Evolutionary conservation across 768 basidiomycete species (phyloP).

Genomic region (Kwoniella dendrophila): DNA sequence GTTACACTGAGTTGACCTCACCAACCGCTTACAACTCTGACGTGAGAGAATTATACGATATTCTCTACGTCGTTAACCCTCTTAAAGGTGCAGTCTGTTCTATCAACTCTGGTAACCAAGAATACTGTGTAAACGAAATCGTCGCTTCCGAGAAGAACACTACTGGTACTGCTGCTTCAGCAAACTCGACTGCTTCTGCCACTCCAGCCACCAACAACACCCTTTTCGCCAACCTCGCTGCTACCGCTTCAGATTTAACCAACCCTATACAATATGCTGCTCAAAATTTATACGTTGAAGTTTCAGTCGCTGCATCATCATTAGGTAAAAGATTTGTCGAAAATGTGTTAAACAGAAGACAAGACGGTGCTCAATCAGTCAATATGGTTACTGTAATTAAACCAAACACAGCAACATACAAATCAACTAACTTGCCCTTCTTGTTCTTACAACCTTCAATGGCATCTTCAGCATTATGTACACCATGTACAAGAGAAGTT

Average conservation of each 20-base stretch:
- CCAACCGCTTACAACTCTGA: slow-evolving; percentile 52
- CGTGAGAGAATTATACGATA: slow-evolving; percentile 74
- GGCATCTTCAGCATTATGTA: slow-evolving; percentile 68
- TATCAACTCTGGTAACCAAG: slow-evolving; percentile 67
- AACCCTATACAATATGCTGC: slow-evolving; percentile 48
- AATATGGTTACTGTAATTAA: slow-evolving; percentile 47
- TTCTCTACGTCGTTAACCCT: slow-evolving; percentile 72
- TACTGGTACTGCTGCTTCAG: slow-evolving; percentile 18
- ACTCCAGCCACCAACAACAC: slow-evolving; percentile 54
- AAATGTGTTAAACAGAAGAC: slow-evolving; percentile 35
- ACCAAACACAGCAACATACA: slow-evolving; percentile 62
- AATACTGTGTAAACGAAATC: slow-evolving; percentile 68
- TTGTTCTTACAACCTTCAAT: slow-evolving; percentile 68
- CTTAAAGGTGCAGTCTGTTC: slow-evolving; percentile 71
- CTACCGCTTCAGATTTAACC: slow-evolving; percentile 27
- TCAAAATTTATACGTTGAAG: slow-evolving; percentile 33
- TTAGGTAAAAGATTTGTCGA: slow-evolving; percentile 42
- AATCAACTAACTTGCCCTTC: slow-evolving; percentile 65
- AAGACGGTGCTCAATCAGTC: slow-evolving; percentile 11
- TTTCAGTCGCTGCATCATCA: slow-evolving; percentile 27
- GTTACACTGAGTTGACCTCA: slow-evolving; percentile 69
- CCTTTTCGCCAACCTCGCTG: slow-evolving; percentile 40
- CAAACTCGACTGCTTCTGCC: slow-evolving; percentile 55
- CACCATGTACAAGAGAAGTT: slow-evolving; percentile 75
- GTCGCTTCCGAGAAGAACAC: slow-evolving; percentile 39